These are phyloP conservation scores for Spergularia azorica DNA, from an alignment of 179 eudicot genomes.

Conservation along the genomic window DNA sequence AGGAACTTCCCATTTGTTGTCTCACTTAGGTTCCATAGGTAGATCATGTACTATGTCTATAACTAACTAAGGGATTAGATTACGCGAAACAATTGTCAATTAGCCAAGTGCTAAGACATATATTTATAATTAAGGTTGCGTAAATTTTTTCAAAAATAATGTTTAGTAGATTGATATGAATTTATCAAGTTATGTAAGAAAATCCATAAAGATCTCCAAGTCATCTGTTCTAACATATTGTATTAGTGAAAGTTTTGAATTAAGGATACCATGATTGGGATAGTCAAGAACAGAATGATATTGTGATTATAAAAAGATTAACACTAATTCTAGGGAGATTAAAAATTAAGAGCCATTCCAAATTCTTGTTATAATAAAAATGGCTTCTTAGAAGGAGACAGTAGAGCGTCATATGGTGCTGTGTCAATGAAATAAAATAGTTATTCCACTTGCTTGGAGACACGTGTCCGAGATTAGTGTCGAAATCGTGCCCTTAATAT, in stretches of 20 bases:
- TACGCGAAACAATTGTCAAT: too few relatives aligned
- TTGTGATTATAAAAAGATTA: conserved; percentile 6
- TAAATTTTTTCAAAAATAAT: too few relatives aligned
- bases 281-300: conserved; percentile 18
- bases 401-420: conserved; percentile 11
- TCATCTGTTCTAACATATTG: background rate
- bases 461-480: conserved; percentile 15
- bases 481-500: background rate
- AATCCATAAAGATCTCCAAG: background rate
- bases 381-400: conserved; percentile 10
- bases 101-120: too few relatives aligned
- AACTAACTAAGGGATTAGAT: too few relatives aligned
- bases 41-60: too few relatives aligned
- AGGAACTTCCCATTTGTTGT: too few relatives aligned
- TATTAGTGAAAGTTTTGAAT: background rate
- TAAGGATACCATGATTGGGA: background rate
- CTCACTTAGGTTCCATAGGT: too few relatives aligned
- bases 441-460: background rate
- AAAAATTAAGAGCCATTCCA: background rate
- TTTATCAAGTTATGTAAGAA: background rate
- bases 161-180: too few relatives aligned
- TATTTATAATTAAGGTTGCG: too few relatives aligned
- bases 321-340: background rate
- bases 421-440: conserved; percentile 16
- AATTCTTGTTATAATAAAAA: background rate